A percentile compares a stretch with the other conserved stretches of the same genome.
phyloP scores from a whole-genome alignment of 2,329 filamentous ascomycete species.

The Teratosphaeria viscida region DNA sequence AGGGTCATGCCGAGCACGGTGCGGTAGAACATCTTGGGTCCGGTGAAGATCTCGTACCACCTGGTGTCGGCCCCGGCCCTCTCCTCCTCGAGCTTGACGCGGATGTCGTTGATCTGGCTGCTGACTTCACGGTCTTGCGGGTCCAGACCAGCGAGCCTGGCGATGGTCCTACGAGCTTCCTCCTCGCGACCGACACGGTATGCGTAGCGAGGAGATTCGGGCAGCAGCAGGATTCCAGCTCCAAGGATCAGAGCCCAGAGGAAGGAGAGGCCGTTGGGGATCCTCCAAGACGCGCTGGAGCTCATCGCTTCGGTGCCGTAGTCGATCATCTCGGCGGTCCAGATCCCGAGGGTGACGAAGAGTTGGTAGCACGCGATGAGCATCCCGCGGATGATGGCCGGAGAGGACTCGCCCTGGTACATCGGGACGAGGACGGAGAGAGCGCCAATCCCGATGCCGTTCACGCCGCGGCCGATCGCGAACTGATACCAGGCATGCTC shows the following conservation, averaged over 20 bases:
- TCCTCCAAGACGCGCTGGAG: slow-evolving; percentile 49
- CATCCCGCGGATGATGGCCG: slow-evolving; percentile 52
- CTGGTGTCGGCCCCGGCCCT: slow-evolving; percentile 37
- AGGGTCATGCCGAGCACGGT: slow-evolving; percentile 52
- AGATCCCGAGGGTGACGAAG: slow-evolving; percentile 60
- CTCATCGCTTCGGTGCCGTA: slow-evolving; percentile 46
- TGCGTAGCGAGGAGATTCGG: slow-evolving; percentile 48
- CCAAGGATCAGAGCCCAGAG: slow-evolving; percentile 46
- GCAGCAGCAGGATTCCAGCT: slow-evolving; percentile 44
- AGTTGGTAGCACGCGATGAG: slow-evolving; percentile 58
- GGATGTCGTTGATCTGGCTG: slow-evolving; percentile 46
- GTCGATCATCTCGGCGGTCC: slow-evolving; percentile 41
- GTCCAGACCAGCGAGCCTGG: slow-evolving; percentile 45
- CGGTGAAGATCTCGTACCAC: slow-evolving; percentile 57
- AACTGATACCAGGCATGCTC: slow-evolving; percentile 52
- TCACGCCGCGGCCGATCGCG: slow-evolving; percentile 53
- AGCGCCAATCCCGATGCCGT: slow-evolving; percentile 54
- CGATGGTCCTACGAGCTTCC: slow-evolving; percentile 40
- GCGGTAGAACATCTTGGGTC: slow-evolving; percentile 57
- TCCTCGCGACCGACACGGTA: slow-evolving; percentile 46
- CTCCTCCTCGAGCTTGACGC: slow-evolving; percentile 46
- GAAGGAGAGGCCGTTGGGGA: slow-evolving; percentile 51
- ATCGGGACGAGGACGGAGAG: slow-evolving; percentile 56
- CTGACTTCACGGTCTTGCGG: slow-evolving; percentile 44
- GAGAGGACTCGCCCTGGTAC: slow-evolving; percentile 58